Evolutionary conservation across 441 rosid species (phyloP), one percentile per base, ranked within the genome.

Genomic region (Manihot esculenta): DNA sequence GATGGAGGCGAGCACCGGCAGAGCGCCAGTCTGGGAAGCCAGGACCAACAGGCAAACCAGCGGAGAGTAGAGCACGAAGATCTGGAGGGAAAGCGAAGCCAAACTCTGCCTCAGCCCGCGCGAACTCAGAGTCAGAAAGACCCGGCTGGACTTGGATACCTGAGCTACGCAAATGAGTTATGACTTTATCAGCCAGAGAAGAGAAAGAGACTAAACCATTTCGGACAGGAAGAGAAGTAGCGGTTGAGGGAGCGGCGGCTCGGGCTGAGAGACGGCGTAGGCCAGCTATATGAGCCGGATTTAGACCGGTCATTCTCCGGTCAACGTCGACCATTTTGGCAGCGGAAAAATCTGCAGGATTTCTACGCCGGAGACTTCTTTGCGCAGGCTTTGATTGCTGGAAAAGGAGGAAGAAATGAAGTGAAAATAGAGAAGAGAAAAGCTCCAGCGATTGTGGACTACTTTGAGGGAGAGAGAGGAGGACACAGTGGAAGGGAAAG

Each of bases 11-110:
- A 0, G 92, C 90, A 24, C 97, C 87, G 11, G 85, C 50, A 54
- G 96, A 82, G 23, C 99, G 90, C 99, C 98, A 94, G 72, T 92
- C 96, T 0, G 98, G 99, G 72, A 94, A 94, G 0, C 96, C 97
- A 0, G 97, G 85, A 3, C 94, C 96, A 3, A 85, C 79, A 5
- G 99, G 97, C 70, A 94, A 81, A 26, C 97, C 99, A 51, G 98
- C 91, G 59, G 93, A 78, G 67, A 94, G 89, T 9, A 94, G 76
- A 59, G 99, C 97, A 7, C 94, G 87, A 48, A 94, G 97, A 64
- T 94, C 98, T 10, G 97, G 97, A 3, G 97, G 98, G 78, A 94
- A 94, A 21, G 81, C 83, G 82, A 94, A 90, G 38, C 93, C 94
- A 44, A 92, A 94, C 79, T 94, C 96, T 0, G 99, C 98, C 60